Conservation (phyloP, 495 filamentous ascomycete genomes). For the Penicillium diatomitis region DNA sequence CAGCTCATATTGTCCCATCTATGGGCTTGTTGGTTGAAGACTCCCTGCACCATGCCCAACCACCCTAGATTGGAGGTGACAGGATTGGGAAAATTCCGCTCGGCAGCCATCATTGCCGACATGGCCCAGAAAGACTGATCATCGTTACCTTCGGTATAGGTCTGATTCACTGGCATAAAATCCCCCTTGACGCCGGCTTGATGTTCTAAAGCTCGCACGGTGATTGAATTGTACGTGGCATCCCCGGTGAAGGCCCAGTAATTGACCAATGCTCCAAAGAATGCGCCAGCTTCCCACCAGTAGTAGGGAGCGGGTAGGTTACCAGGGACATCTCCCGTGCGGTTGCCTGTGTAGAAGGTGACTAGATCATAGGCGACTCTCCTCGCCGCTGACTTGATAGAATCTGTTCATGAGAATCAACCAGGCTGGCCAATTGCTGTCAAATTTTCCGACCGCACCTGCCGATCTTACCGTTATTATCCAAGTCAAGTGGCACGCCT, state of each 20-base stretch:
- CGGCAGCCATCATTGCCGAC: conserved; percentile 70
- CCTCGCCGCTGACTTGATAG: conserved; percentile 36
- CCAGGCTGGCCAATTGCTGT: too few relatives aligned
- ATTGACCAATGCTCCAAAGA: conserved; percentile 68
- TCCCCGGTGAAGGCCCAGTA: conserved; percentile 82
- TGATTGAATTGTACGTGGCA: conserved; percentile 58
- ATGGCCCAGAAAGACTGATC: conserved; percentile 86
- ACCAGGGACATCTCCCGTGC: conserved; percentile 59
- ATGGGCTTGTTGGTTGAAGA: conserved; percentile 64
- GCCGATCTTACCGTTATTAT: conserved; percentile 1
- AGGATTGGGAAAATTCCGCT: conserved; percentile 59
- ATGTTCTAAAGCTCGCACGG: conserved; percentile 55
- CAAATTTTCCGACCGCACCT: background rate
- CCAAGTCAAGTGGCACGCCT: conserved; percentile 2
- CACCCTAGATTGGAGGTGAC: conserved; percentile 51
- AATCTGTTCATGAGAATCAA: conserved; percentile 18
- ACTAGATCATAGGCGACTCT: conserved; percentile 33
- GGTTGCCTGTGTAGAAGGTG: conserved; percentile 61
- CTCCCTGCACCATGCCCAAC: conserved; percentile 72
- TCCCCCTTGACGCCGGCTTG: conserved; percentile 59
- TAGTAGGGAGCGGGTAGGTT: conserved; percentile 71
- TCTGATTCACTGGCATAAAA: conserved; percentile 79
- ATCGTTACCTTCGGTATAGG: conserved; percentile 68
- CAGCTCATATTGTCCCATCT: conserved; percentile 68
- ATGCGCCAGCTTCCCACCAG: conserved; percentile 75